Base-by-base conservation (phyloP, 179 eudicot species). In the Patellifolia procumbens region DNA sequence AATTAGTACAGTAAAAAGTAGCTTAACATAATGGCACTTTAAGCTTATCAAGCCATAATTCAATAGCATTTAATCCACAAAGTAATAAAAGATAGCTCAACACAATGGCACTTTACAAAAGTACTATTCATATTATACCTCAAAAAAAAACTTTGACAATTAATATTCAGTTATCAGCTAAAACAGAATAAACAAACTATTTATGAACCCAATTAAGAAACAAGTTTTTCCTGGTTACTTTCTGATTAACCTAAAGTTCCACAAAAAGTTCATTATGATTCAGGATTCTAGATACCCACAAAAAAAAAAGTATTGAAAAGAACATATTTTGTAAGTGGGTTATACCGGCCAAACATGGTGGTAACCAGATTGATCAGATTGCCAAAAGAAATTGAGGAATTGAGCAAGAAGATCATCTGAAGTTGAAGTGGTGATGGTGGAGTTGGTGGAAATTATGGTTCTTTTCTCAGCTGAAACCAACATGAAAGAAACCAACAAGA, bases 321-420 rank as follows among this genome's bases (percentile, higher is more conserved):
- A 10, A 29, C 68, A 42, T 32, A 16, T 4, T 28, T 32, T 55
- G 2, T 67, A 4, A 45, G 12, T 45, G 19, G 35, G 29, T 37
- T 78, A 82, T 89, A 93, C 98, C 82, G 98, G 98, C 98, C 98
- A 93, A 85, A 87, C 90, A 85, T 86, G 97, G 7, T 88, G 89
- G 83, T 91, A 91, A 1, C 89, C 91, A 17, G 89, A 88, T 78
- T 71, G 73, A 85, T 83, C 76, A 46, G 85, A 58, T 28, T 86
- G 86, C 94, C 94, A 93, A 5, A 86, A 62, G 74, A 86, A 90
- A 79, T 86, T 86, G 75, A 80, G 31, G 28, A 88, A 13, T 61
- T 79, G 31, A 10, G 80, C 51, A 26, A 85, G 35, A 37, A 62
- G 74, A 76, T 77, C 68, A 60, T 55, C 55, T 28, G 43, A 68